Evolutionary conservation across 1,139 yeast genomes (phyloP), one percentile per base, ranked within the genome.

Genomic region (Suhomyces yuchorum): DNA sequence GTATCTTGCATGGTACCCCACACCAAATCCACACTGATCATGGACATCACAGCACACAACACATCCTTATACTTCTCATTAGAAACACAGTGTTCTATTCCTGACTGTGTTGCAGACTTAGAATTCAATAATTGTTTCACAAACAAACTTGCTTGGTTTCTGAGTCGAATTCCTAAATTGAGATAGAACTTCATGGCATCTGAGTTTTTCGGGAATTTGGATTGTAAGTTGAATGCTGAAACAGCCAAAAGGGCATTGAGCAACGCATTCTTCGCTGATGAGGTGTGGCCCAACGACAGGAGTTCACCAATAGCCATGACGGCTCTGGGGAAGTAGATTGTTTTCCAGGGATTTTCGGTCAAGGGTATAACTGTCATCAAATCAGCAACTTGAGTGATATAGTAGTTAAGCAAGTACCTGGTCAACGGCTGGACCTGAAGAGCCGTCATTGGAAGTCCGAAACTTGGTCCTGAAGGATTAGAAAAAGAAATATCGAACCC

Each of bases 1-100:
- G 96, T 88, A 56, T 88, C 96, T 51, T 86, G 85, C 95, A 87
- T 88, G 1, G 95, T 85, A 1, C 97, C 96, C 88, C 96, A 87
- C 8, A 88, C 93, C 48, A 88, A 84, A 67, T 90, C 96, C 47
- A 90, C 89, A 19, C 92, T 84, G 43, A 85, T 88, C 96, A 90
- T 88, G 2, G 95, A 84, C 68, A 90, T 75, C 18, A 89, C 85
- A 0, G 96, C 95, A 44, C 91, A 87, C 33, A 90, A 67, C 5
- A 89, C 88, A 61, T 90, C 96, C 61, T 90, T 89, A 63, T 89
- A 89, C 61, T 87, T 85, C 57, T 87, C 95, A 40, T 74, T 71
- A 44, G 77, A 68, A 42, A 84, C 75, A 58, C 95, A 85, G 38
- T 70, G 71, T 43, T 71, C 78, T 3, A 75, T 67, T 8, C 76